Conservation (phyloP, 2,329 filamentous ascomycete genomes). For the Hymenoscyphus repandus region DNA sequence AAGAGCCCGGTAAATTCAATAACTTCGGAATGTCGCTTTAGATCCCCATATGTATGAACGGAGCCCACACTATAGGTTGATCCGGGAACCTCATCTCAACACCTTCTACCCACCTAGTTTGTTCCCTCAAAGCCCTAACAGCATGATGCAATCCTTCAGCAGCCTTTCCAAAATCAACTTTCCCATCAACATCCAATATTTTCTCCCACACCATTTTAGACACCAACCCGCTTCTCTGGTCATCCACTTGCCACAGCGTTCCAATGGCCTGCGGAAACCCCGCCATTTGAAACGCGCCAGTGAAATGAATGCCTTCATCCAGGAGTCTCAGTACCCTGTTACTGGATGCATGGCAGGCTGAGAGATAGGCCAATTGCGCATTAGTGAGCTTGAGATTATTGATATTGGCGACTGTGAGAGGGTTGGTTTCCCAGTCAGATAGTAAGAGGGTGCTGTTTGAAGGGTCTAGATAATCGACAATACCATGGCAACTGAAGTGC, state of each 20-base stretch:
- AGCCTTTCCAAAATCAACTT: neutral
- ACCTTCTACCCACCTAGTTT: neutral
- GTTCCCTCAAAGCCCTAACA: neutral
- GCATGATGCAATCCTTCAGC: neutral
- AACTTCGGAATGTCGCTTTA: neutral
- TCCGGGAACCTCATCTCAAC: neutral
- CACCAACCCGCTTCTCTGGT: constrained; percentile 29
- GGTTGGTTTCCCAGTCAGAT: neutral
- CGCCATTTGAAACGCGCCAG: constrained; percentile 35
- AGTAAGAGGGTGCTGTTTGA: neutral
- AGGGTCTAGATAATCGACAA: neutral
- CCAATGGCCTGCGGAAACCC: constrained; percentile 39
- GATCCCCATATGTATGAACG: neutral
- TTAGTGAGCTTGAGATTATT: constrained; percentile 14
- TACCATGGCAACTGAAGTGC: constrained; percentile 1
- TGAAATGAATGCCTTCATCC: constrained; percentile 37
- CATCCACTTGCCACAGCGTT: constrained; percentile 36
- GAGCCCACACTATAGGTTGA: neutral
- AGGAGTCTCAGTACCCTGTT: constrained; percentile 15
- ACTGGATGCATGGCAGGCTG: constrained; percentile 34
- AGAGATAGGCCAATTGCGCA: constrained; percentile 34
- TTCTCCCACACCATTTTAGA: constrained; percentile 28
- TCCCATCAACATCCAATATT: constrained; percentile 25
- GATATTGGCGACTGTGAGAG: neutral
- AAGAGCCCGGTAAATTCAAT: neutral